A percentile compares a stretch with the other conserved stretches of the same genome.
phyloP scores from a whole-genome alignment of 1,284 basidiomycete genomes.

The Ganoderma sinense region DNA sequence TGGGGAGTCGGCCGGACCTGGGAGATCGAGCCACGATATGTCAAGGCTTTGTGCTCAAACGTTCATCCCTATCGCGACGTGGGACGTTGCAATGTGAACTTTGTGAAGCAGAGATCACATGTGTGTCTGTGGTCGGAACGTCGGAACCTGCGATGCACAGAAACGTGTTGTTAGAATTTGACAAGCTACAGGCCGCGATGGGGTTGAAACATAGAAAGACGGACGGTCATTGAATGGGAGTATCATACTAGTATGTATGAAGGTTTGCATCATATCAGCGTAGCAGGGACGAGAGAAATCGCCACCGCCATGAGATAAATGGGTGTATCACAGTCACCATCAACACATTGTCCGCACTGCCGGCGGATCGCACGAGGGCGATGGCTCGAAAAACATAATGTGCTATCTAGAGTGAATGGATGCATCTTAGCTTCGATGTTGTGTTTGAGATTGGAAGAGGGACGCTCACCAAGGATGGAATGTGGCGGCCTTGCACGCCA shows the following conservation, averaged over 20 bases:
- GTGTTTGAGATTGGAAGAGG: slow-evolving; percentile 2
- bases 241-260: too few relatives aligned
- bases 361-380: slow-evolving; percentile 10
- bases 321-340: slow-evolving; percentile 7
- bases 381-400: not conserved
- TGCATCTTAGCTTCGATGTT: not conserved
- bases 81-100: not conserved
- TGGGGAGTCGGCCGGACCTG: not conserved
- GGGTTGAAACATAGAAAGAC: not conserved
- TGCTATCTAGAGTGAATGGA: not conserved
- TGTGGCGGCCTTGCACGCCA: not conserved
- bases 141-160: not conserved
- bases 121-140: not conserved
- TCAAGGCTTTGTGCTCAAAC: not conserved
- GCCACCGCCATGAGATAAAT: slow-evolving; percentile 8
- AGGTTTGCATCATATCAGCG: slow-evolving; percentile 13
- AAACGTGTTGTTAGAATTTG: slow-evolving; percentile 4
- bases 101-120: not conserved
- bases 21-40: not conserved
- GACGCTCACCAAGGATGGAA: slow-evolving; percentile 1
- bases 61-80: slow-evolving; percentile 3
- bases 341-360: slow-evolving; percentile 6
- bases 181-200: not conserved
- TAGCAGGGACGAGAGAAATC: slow-evolving; percentile 3
- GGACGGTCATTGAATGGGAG: not conserved